These are phyloP conservation scores for Avena atlantica DNA, from an alignment of 176 grass and related monocot genomes.

Conservation along the genomic window DNA sequence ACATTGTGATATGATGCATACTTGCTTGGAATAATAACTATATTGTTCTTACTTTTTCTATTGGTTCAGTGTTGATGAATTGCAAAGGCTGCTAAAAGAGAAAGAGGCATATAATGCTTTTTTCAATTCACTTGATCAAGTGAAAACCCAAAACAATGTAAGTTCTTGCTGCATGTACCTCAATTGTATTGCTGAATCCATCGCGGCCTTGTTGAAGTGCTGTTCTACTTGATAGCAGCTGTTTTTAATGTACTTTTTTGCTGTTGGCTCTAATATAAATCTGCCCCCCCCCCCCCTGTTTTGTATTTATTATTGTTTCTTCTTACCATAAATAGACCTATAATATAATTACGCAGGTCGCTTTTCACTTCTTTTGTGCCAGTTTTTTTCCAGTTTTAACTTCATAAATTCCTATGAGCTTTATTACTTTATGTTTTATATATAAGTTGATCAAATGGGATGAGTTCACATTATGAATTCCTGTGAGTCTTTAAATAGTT, in stretches of 20 bases:
- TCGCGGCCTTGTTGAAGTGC: neutral
- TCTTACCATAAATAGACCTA: conserved; percentile 2
- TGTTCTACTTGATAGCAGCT: conserved; percentile 1
- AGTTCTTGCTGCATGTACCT: conserved; percentile 48
- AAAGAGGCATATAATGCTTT: conserved; percentile 84
- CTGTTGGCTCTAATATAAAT: neutral
- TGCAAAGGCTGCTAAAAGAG: conserved; percentile 84
- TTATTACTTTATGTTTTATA: neutral
- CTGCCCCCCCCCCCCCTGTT: no score
- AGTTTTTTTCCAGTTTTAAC: conserved; percentile 5
- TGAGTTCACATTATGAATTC: neutral
- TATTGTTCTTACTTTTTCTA: conserved; percentile 21
- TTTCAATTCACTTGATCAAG: conserved; percentile 98
- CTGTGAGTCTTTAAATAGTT: neutral
- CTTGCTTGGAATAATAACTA: conserved; percentile 30
- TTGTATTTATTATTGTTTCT: conserved; percentile 9
- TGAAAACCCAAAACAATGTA: conserved; percentile 99
- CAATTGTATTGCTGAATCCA: conserved; percentile 35
- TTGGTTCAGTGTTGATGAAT: conserved; percentile 82
- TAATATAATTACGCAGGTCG: neutral
- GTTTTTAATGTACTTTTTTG: neutral
- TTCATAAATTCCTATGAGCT: neutral
- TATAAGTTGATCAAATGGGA: conserved; percentile 9
- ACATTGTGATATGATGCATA: neutral
- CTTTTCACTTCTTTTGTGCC: neutral